Evolutionary conservation across 106 monocot genomes (phyloP), one percentile per base, ranked within the genome.

Genomic region (Xerophyta viscosa): DNA sequence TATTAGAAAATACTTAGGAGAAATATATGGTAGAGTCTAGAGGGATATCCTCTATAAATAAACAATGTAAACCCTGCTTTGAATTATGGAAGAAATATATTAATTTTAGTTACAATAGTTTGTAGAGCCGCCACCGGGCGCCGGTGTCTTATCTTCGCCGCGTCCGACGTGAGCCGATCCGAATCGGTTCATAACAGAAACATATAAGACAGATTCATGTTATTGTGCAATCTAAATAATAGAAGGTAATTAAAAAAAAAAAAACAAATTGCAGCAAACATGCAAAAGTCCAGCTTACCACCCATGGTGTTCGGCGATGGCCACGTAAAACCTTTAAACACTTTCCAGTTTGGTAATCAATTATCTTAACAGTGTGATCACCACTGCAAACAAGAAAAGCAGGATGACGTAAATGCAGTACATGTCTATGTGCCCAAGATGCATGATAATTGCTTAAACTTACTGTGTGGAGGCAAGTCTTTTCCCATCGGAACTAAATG

Each of bases 241-340:
- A n/a, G n/a, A n/a, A 37, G 18, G 0, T 48, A 18, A 29, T 29
- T n/a, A 36, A 23, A 61, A 43, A 19, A 54, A n/a, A 50, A 27
- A 24, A 28, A 36, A 19, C 18, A 54, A 18, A 14, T 69, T 28
- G 11, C 19, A 39, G 41, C 18, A 53, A 29, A 48, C 24, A 48
- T 53, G 52, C 18, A 28, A 28, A 30, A 28, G 29, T 29, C n/a
- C 28, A 53, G 10, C 87, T 56, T 93, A 93, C 94, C 88, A 96
- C 94, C 94, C 94, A 96, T 59, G 94, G 94, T 48, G 94, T 96
- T 36, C 94, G 88, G n/a, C 94, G 77, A 72, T 96, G 94, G 50
- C 94, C 94, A 47, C 72, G 88, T 45, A 96, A 71, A 37, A 84
- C 81, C 68, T 89, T 88, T 59, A 96, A 72, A 65, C 88, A 89